A percentile compares a stretch with the other conserved stretches of the same genome.
Conservation (phyloP, 208 protist genomes). For the Wallacemonas sp. region DNA sequence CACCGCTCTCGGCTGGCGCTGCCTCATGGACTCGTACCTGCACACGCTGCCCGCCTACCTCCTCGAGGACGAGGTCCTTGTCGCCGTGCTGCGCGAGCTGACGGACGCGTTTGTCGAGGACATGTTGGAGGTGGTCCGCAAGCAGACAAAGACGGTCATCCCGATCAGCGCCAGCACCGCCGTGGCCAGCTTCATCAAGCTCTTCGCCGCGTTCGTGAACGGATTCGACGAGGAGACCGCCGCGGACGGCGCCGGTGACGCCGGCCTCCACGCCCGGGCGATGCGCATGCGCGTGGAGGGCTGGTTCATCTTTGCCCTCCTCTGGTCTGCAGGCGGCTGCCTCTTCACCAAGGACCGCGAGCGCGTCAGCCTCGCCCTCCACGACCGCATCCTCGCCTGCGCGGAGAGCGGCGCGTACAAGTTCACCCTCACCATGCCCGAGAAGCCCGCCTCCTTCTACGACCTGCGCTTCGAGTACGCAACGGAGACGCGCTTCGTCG, state of each 20-base stretch:
- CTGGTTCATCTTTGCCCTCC: slow-evolving; percentile 93
- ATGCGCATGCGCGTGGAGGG: slow-evolving; percentile 84
- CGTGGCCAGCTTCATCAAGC: slow-evolving; percentile 82
- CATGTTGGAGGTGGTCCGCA: slow-evolving; percentile 84
- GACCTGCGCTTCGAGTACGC: slow-evolving; percentile 74
- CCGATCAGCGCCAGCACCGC: slow-evolving; percentile 73
- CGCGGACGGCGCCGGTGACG: slow-evolving; percentile 20
- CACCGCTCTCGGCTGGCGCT: slow-evolving; percentile 93
- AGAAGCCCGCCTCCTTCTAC: slow-evolving; percentile 85
- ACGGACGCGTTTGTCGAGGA: slow-evolving; percentile 72
- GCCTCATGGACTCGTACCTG: slow-evolving; percentile 88
- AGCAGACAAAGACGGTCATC: slow-evolving; percentile 73
- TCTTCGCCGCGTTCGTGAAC: slow-evolving; percentile 71
- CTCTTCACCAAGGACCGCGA: slow-evolving; percentile 79
- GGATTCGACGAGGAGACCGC: slow-evolving; percentile 50
- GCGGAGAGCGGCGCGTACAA: slow-evolving; percentile 38
- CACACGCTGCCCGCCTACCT: slow-evolving; percentile 72
- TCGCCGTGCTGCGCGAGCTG: slow-evolving; percentile 44
- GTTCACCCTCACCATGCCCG: slow-evolving; percentile 74
- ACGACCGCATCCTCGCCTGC: slow-evolving; percentile 45
- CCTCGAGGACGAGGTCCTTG: slow-evolving; percentile 34
- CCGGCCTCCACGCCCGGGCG: slow-evolving; percentile 38
- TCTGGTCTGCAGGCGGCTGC: slow-evolving; percentile 94
- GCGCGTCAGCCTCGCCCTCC: slow-evolving; percentile 83
- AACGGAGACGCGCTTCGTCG: slow-evolving; percentile 72